phyloP scores from a whole-genome alignment of 129 eudicot species.

The Calendula officinalis region DNA sequence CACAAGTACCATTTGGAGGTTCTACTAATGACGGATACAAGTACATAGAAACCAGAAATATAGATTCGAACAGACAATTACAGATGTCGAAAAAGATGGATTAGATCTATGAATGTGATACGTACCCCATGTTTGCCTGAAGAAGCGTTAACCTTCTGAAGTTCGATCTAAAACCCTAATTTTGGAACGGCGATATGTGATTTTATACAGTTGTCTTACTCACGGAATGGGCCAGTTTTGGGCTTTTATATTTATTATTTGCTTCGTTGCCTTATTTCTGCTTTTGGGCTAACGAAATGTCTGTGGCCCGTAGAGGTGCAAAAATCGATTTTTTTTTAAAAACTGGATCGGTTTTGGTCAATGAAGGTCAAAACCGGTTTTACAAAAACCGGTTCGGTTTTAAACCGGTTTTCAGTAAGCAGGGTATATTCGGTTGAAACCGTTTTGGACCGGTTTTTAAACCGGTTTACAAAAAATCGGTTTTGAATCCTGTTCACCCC shows the following conservation, averaged over 20 bases:
- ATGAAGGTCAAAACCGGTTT: no score
- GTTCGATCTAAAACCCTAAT: conserved; percentile 30
- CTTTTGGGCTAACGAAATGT: conserved; percentile 7
- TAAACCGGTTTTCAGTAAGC: no score
- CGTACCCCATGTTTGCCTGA: conserved; percentile 42
- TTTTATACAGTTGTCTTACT: neutral
- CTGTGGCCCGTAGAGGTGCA: neutral
- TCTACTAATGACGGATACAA: neutral
- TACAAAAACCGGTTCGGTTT: no score
- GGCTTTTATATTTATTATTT: conserved; percentile 6
- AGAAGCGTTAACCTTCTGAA: conserved; percentile 12
- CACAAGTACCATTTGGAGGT: conserved; percentile 2
- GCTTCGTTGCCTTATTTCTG: neutral
- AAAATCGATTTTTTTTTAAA: no score
- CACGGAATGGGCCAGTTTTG: neutral
- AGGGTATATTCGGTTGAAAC: no score
- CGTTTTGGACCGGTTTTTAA: no score
- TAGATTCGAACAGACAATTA: neutral
- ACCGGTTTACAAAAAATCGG: neutral
- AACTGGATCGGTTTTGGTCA: no score
- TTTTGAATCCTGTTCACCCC: no score
- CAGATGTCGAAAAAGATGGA: neutral
- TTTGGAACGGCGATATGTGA: conserved; percentile 11
- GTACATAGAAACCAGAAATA: neutral
- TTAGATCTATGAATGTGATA: conserved; percentile 11